Base-by-base conservation (phyloP, 306 rosid genomes). In the Erythrophleum fordii region DNA sequence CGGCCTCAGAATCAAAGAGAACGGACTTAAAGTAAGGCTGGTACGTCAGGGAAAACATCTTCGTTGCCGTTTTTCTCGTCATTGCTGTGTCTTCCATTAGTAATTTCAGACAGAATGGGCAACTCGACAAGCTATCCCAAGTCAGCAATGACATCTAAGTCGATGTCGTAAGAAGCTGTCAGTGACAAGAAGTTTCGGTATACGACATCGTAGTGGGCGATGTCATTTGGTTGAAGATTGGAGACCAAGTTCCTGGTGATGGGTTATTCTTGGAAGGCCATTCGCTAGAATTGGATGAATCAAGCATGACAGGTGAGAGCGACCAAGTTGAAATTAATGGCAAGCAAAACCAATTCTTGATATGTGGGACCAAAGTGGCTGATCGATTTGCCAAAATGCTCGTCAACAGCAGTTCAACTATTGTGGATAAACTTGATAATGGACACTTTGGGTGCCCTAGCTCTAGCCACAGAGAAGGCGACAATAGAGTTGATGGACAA, bases 21-120 rank as follows among this genome's bases (percentile, higher is more conserved):
- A 80, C 2, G 87, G 89, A 20, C 34, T 73, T 0, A 83, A 86
- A 59, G 85, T n/a, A 80, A 29, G 87, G 87, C 5, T 82, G 84
- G 89, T 79, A 70, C 10, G 87, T 80, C 6, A 84, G 89, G 0
- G 83, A 71, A 31, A 86, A 87, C 75, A 83, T 86, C 6, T 77
- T 80, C 20, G 20, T 80, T 58, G 88, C 82, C 8, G 59, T 84
- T 29, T 56, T 87, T 51, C 49, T 84, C 5, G 78, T 84, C 13
- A 61, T 81, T 51, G 45, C 14, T 18, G 58, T 84, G 5, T 75
- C 37, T 34, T 34, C 37, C 37, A 34, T 34, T 34, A 34, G 37
- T 34, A 34, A 34, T 34, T 34, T 34, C 2, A 34, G 37, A 34
- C 37, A 34, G 37, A 5, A 34, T 1, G 5, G 37, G 37, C 37